Base-by-base conservation (phyloP, 768 basidiomycete genomes). In the Myochromella boudieri region DNA sequence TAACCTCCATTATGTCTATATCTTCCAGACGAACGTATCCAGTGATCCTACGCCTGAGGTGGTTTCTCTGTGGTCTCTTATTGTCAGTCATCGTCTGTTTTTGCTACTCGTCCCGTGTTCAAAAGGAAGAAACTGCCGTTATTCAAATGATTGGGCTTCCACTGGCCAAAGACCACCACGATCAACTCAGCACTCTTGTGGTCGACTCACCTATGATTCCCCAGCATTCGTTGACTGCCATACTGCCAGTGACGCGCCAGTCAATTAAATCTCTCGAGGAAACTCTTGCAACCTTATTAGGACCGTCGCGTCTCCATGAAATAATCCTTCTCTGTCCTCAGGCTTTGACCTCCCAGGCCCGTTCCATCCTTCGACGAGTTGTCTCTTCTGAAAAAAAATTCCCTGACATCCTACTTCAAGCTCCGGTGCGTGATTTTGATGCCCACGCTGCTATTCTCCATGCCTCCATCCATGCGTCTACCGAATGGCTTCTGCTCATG, bases 401-500 rank as follows among this genome's bases (percentile, higher is more conserved):
- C 46, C 70, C 76, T 3, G 75, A 79, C 26, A 54, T 82, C 3
- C 68, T 70, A 14, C 45, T 82, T 6, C 55, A 62, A 25, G 59
- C 68, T 9, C 69, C 66, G 55, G 48, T 43, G 26, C 55, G 42
- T 33, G 53, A 52, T 25, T 25, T 55, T 21, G 59, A 57, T 47
- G 57, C 38, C 29, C 52, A 38, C 45, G 44, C 45, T 29, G 71
- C 55, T 18, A 55, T 62, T 28, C 48, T 84, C n/a, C 60, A 62
- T 20, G 60, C 64, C 20, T 65, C 71, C 24, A 53, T 67, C 4
- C 69, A 68, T 22, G 64, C 69, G 20, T 64, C 72, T 10, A 75
- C 78, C 0, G 68, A 74, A 20, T 78, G 77, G 71, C 56, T 78
- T 7, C 69, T 87, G 10, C 41, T 85, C 6, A 64, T 84, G 44